These are phyloP conservation scores for Vigna angularis DNA, from an alignment of 306 rosid genomes.

Conservation along the genomic window DNA sequence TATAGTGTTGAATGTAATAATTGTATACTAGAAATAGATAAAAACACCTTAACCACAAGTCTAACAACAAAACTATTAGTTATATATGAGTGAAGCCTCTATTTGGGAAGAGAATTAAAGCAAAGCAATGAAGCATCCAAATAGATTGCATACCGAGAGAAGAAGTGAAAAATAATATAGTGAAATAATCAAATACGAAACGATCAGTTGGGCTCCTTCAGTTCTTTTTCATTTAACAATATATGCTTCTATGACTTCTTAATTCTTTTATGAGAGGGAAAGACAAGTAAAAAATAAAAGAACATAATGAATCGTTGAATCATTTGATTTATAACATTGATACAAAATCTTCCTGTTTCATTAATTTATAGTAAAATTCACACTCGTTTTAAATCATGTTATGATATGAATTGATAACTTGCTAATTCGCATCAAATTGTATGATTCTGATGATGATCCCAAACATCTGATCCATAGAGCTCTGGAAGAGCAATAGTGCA, in stretches of 20 bases:
- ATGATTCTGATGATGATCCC: not conserved
- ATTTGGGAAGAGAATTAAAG: not conserved
- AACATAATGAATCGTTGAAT: not conserved
- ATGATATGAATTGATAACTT: not conserved
- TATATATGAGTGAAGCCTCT: not conserved
- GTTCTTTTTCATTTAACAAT: not conserved
- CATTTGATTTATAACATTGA: not conserved
- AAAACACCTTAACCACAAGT: not conserved
- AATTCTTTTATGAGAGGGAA: not conserved
- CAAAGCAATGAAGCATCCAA: not conserved
- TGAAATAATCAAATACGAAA: not conserved
- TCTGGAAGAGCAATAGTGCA: not conserved
- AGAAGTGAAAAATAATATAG: not conserved
- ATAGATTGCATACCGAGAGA: not conserved
- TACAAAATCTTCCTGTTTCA: not conserved
- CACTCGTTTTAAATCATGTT: not conserved
- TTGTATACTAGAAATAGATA: not conserved
- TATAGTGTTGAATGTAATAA: not conserved
- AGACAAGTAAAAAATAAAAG: too few species aligned
- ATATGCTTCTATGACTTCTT: not conserved
- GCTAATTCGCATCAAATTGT: not conserved
- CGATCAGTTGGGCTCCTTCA: not conserved
- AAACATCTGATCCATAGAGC: not conserved
- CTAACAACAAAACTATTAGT: not conserved
- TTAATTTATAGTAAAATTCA: not conserved